A percentile compares a stretch with the other conserved stretches of the same genome.
Conservation (phyloP, 768 basidiomycete species). For the Tylopilus felleus region DNA sequence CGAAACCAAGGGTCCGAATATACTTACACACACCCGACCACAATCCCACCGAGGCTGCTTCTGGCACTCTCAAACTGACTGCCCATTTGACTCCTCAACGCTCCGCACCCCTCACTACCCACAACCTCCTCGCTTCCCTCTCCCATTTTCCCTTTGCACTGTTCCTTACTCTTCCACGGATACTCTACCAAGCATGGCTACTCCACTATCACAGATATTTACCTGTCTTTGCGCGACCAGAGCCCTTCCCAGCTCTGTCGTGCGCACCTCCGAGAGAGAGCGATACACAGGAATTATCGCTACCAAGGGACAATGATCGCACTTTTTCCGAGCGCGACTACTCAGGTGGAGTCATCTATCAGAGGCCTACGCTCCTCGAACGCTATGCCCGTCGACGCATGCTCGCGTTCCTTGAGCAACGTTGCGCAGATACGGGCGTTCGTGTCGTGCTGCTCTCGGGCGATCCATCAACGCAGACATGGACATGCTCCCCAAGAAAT, state of each 20-base stretch:
- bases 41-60: no score
- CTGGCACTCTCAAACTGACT: not conserved
- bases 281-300: not conserved
- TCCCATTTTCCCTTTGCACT: not conserved
- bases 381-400: not conserved
- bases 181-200: not conserved
- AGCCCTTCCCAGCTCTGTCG: not conserved
- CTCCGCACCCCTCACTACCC: not conserved
- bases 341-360: not conserved
- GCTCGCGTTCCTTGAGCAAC: not conserved
- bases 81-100: not conserved
- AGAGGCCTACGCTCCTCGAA: not conserved
- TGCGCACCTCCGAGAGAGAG: not conserved
- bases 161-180: not conserved
- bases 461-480: not conserved
- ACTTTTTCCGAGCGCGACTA: not conserved
- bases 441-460: not conserved
- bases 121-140: not conserved
- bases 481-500: not conserved
- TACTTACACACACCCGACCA: not conserved
- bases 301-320: not conserved
- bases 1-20: not conserved
- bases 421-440: not conserved
- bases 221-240: not conserved
- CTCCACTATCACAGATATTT: not conserved